Base-by-base conservation (phyloP, 2,329 filamentous ascomycete genomes). In the Fusarium sp. region DNA sequence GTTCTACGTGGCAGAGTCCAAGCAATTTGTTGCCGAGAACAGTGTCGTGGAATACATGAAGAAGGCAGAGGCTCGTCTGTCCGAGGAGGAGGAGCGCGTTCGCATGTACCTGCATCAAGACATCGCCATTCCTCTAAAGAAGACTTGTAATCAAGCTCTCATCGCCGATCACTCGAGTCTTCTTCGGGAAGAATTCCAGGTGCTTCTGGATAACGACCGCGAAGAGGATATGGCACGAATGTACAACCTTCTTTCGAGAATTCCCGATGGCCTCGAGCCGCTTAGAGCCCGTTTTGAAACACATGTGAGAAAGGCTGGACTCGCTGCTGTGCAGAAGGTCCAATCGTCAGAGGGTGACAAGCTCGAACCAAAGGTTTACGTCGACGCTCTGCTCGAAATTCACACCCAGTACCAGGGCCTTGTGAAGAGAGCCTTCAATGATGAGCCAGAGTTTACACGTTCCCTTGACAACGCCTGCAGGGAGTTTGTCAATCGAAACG, bases 1-100 rank as follows among this genome's bases (percentile, higher is more conserved):
- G 35, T 99, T 97, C 84, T 99, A 99, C 81, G 88, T 94, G 76
- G 91, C 92, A 49, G 97, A 99, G 81, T 98, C 96, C 25, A 94
- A 94, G 77, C 92, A 94, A 72, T 99, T 99, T 79, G 90, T 99
- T 38, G 93, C 94, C 16, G 95, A 98, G 82, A 99, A 99, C 81
- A 97, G 93, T 72, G 94, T 99, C 8, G 95, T 99, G 38, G 96
- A 99, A 80, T 99, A 98, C 84, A 98, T 99, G 96, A 98, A 98
- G 87, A 99, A 99, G 88, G 97, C 96, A 2, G 95, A 98, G 83
- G 84, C 90, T 45, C 91, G 96, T 37, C 84, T 99, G 68, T 90
- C 94, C 12, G 96, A 99, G 82, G 96, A 99, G 82, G 96, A 97
- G 83, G 94, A 95, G 79, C 93, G 96, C 31, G 96, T 99, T 15